phyloP scores from a whole-genome alignment of 2,329 filamentous ascomycete species.

The Fusarium equiseti region DNA sequence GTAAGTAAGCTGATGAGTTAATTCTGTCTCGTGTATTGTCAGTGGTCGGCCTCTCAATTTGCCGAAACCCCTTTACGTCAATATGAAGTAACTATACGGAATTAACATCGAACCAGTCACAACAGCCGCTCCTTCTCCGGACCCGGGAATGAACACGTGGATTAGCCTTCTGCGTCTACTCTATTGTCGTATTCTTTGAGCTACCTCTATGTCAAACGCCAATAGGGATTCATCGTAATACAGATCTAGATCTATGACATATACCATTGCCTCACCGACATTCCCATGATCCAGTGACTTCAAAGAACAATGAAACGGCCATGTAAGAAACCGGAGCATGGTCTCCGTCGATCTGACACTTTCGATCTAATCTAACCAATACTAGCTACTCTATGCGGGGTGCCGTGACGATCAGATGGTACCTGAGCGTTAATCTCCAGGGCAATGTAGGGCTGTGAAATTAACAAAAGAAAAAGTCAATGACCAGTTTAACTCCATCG shows the following conservation, averaged over 20 bases:
- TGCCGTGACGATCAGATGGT: neutral
- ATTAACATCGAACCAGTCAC: neutral
- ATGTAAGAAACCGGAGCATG: slow-evolving; percentile 3
- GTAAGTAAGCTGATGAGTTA: fast-evolving
- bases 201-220: neutral
- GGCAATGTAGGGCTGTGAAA: neutral
- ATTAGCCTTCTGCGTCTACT: neutral
- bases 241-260: neutral
- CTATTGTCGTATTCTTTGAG: neutral
- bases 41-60: neutral
- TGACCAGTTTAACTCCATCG: slow-evolving; percentile 11
- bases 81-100: too few relatives aligned
- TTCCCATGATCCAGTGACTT: neutral
- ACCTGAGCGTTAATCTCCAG: slow-evolving; percentile 17
- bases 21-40: neutral
- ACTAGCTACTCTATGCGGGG: neutral
- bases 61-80: neutral
- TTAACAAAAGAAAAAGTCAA: slow-evolving; percentile 26
- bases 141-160: neutral
- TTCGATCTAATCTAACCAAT: neutral
- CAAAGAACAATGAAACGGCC: neutral
- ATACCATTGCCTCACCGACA: neutral
- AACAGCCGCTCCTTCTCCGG: neutral
- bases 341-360: neutral
- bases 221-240: neutral